Conservation (phyloP, 2,329 filamentous ascomycete species). For the Mariannaea sp. region DNA sequence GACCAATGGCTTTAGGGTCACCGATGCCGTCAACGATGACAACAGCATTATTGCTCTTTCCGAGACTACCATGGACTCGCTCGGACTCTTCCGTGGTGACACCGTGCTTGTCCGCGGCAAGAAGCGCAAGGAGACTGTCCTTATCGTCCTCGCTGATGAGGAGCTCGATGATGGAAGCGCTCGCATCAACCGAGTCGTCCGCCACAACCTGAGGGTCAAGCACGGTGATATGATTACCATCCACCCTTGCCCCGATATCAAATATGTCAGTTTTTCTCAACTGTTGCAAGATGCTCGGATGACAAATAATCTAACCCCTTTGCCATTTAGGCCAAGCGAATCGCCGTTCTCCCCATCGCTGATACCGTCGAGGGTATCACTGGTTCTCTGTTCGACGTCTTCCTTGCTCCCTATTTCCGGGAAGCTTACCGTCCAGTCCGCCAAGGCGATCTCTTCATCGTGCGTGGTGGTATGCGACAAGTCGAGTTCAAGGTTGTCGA, state of each 20-base stretch:
- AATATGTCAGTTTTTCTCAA: constrained; percentile 82
- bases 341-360: constrained; percentile 96
- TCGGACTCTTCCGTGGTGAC: constrained; percentile 98
- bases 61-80: constrained; percentile 97
- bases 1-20: constrained; percentile 71
- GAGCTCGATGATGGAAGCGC: constrained; percentile 97
- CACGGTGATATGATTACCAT: constrained; percentile 98
- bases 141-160: constrained; percentile 97
- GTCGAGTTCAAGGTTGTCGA: constrained; percentile 99
- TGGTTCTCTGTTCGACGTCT: constrained; percentile 97
- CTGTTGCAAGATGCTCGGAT: neutral
- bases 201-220: constrained; percentile 98
- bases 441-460: constrained; percentile 97
- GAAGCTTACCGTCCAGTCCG: constrained; percentile 97
- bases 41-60: constrained; percentile 99
- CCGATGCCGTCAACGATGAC: constrained; percentile 98
- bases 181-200: constrained; percentile 96
- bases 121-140: constrained; percentile 98
- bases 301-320: constrained; percentile 18
- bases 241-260: constrained; percentile 97
- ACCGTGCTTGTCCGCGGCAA: constrained; percentile 98
- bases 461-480: constrained; percentile 96
- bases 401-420: constrained; percentile 98
- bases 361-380: constrained; percentile 98
- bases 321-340: constrained; percentile 86